Base-by-base conservation (phyloP, 164 flowering plant genomes). In the Tetrastigma voinierianum region DNA sequence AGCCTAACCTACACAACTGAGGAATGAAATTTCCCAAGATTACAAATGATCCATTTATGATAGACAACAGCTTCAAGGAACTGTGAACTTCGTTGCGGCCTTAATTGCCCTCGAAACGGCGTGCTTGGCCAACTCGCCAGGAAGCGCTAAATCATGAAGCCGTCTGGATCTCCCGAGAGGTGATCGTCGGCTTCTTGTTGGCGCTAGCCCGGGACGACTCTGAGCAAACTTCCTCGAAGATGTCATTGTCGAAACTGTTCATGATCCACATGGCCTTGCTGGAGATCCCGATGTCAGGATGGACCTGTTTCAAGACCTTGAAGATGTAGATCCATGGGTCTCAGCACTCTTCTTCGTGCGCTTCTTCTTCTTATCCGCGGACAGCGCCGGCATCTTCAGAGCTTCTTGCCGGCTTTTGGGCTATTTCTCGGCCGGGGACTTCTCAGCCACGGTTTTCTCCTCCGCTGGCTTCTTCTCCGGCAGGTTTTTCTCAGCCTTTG, bases 261-360 rank as follows among this genome's bases (percentile, higher is more conserved):
- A 81, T 81, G 70, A 81, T 81, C 16, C 80, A 78, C 84, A 81
- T 81, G 13, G 84, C 84, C 70, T 81, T 81, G 68, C 78, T 70
- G 13, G 84, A 81, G 59, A 81, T 78, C 10, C 82, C 82, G 71
- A 81, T 81, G 47, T 81, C 82, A 3, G 84, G 84, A 40, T 81
- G 82, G 4, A 81, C 84, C 55, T 81, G 84, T 66, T 78, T 81
- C 60, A 78, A 54, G 17, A 81, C 83, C 75, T 77, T 80, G 71
- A 80, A 80, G 79, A 81, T 78, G 70, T 81, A 81, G 78, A 81
- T 81, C 84, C 78, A 79, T 80, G 77, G 4, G 84, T 80, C 76
- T 80, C 84, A 0, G 62, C 67, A 61, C 81, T 74, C 81, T 82
- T 82, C 85, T 82, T 82, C 57, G 24, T 14, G 11, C 77, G 46